Conservation (phyloP, 345 rosid species). For the Lepidium africanum region DNA sequence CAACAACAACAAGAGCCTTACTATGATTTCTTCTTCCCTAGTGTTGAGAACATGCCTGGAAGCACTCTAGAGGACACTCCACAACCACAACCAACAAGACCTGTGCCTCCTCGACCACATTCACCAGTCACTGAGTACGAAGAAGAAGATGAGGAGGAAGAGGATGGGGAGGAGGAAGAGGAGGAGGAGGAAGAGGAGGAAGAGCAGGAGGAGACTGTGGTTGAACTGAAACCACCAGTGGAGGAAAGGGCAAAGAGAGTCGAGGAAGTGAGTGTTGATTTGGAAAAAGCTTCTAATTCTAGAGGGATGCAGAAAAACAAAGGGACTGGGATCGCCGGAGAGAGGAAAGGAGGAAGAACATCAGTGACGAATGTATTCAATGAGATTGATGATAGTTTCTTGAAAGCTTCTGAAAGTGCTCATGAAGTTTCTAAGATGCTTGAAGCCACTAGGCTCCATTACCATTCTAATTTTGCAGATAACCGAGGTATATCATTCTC, state of each 20-base stretch:
- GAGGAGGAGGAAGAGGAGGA: conserved; percentile 17
- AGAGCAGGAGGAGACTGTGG: conserved; percentile 21
- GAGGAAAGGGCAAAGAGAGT: conserved; percentile 34
- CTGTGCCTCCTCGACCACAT: conserved; percentile 28
- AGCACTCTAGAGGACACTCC: conserved; percentile 52
- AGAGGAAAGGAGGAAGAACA: conserved; percentile 34
- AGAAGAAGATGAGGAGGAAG: background rate
- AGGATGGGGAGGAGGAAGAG: background rate
- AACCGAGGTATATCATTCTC: conserved; percentile 33
- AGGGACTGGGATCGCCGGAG: conserved; percentile 22
- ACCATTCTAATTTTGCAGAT: conserved; percentile 97
- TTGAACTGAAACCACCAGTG: conserved; percentile 25
- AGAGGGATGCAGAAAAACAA: conserved; percentile 40
- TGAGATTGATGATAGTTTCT: conserved; percentile 81
- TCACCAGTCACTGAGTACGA: conserved; percentile 19
- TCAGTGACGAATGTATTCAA: conserved; percentile 36
- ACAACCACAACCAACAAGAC: conserved; percentile 29
- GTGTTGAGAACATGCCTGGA: conserved; percentile 46
- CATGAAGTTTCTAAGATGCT: conserved; percentile 91
- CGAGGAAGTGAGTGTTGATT: conserved; percentile 24
- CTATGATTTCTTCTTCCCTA: conserved; percentile 41
- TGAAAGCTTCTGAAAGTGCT: conserved; percentile 85
- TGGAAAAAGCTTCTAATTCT: conserved; percentile 26
- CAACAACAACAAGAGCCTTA: conserved; percentile 24
- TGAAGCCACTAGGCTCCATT: conserved; percentile 91